Evolutionary conservation across 192 early-diverging fungal species (phyloP).

Genomic region (Backusella macrospora): DNA sequence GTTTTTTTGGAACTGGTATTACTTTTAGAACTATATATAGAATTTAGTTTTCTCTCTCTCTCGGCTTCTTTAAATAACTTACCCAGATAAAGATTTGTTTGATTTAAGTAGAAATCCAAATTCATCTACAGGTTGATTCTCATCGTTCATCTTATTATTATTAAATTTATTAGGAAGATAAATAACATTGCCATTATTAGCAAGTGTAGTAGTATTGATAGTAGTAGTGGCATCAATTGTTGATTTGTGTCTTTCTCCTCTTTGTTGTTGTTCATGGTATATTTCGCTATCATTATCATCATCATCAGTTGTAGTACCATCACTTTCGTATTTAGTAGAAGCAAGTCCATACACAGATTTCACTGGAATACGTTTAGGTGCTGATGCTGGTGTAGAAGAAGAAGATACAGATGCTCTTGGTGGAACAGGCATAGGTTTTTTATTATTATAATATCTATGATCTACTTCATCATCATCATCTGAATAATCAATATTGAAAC

Average conservation of each 20-base stretch:
- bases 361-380: neutral
- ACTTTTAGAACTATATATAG: neutral
- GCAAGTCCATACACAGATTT: no score
- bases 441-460: neutral
- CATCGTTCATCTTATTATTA: neutral
- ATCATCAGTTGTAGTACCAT: constrained; percentile 9
- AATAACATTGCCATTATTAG: constrained; percentile 8
- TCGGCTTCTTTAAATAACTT: neutral
- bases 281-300: constrained; percentile 19
- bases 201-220: neutral
- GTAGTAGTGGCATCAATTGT: neutral
- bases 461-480: constrained; percentile 33
- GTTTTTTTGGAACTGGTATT: constrained; percentile 21
- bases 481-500: constrained; percentile 41
- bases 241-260: no score
- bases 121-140: constrained; percentile 25
- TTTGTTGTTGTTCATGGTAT: neutral
- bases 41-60: no score
- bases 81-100: constrained; percentile 6
- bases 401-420: neutral
- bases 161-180: neutral
- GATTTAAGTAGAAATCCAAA: constrained; percentile 29
- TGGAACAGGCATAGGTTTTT: neutral
- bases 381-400: neutral
- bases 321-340: neutral